Evolutionary conservation across 176 grass and related monocot genomes (phyloP).

Genomic region (Phyllostachys edulis): DNA sequence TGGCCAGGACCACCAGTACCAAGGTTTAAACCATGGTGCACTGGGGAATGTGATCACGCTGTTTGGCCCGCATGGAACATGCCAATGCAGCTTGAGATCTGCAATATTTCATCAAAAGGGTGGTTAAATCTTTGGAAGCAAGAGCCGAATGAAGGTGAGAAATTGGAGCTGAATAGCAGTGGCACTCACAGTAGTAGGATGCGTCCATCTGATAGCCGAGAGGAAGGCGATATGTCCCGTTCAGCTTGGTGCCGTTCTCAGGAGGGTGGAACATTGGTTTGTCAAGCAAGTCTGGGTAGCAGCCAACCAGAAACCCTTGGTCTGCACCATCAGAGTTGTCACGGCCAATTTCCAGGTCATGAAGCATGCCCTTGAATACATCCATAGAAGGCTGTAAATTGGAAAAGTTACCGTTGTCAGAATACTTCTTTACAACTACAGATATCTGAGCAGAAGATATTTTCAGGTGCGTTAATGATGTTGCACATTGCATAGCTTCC

Average conservation of each 20-base stretch:
- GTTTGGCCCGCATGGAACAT: constrained; percentile 91
- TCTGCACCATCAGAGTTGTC: constrained; percentile 85
- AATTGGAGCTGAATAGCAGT: background rate
- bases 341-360: constrained; percentile 68
- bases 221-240: constrained; percentile 88
- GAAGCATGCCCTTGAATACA: constrained; percentile 89
- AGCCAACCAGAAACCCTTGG: constrained; percentile 85
- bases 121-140: constrained; percentile 21
- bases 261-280: constrained; percentile 86
- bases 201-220: constrained; percentile 99
- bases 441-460: constrained; percentile 1
- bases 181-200: constrained; percentile 90
- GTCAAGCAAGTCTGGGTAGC: constrained; percentile 89
- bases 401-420: constrained; percentile 1
- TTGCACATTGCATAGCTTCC: background rate
- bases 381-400: constrained; percentile 83
- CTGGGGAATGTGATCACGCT: constrained; percentile 97
- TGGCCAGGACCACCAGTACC: constrained; percentile 99
- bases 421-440: background rate
- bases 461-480: background rate
- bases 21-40: constrained; percentile 94
- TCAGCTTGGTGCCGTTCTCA: constrained; percentile 75
- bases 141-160: background rate
- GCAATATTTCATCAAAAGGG: constrained; percentile 17
- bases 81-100: constrained; percentile 95